Percentiles rank a stretch among this genome's conserved stretches.
Conservation (phyloP, 202 grass and related monocot genomes). For the Brachypodium distachyon region DNA sequence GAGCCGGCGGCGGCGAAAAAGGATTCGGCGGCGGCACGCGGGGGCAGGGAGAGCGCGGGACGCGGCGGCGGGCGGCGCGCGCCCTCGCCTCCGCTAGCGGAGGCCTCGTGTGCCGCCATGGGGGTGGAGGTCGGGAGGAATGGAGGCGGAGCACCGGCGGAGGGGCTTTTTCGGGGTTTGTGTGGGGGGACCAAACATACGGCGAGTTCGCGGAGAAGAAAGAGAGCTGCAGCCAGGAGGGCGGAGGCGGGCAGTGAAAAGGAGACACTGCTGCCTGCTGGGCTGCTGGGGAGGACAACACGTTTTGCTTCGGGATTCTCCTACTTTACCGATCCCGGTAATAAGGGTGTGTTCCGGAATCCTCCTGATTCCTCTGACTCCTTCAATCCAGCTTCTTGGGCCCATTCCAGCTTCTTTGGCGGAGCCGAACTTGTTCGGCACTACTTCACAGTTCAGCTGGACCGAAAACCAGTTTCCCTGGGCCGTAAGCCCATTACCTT, state of each 20-base stretch:
- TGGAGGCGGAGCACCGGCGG: not conserved
- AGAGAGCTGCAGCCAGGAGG: not conserved
- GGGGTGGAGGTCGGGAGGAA: not conserved
- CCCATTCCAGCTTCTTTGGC: too few species aligned
- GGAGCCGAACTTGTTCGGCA: too few species aligned
- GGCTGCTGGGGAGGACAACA: too few species aligned
- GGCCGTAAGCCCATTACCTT: too few species aligned
- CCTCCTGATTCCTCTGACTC: too few species aligned
- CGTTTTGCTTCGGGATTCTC: too few species aligned
- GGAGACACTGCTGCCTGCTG: too few species aligned
- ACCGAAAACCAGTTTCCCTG: too few species aligned
- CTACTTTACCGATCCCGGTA: too few species aligned
- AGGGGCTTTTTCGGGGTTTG: not conserved
- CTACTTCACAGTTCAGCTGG: too few species aligned
- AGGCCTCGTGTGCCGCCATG: constrained; percentile 17
- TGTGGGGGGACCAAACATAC: not conserved
- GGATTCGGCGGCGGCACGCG: constrained; percentile 35
- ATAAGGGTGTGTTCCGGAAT: too few species aligned
- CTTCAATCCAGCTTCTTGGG: too few species aligned
- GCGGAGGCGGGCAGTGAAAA: not conserved
- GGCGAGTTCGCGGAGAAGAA: not conserved
- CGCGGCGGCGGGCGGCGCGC: constrained; percentile 6
- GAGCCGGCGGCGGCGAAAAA: constrained; percentile 21
- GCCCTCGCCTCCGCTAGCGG: not conserved
- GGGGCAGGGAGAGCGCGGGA: constrained; percentile 42